Evolutionary conservation across 192 early-diverging fungal species (phyloP).

Genomic region (Backusella circina): DNA sequence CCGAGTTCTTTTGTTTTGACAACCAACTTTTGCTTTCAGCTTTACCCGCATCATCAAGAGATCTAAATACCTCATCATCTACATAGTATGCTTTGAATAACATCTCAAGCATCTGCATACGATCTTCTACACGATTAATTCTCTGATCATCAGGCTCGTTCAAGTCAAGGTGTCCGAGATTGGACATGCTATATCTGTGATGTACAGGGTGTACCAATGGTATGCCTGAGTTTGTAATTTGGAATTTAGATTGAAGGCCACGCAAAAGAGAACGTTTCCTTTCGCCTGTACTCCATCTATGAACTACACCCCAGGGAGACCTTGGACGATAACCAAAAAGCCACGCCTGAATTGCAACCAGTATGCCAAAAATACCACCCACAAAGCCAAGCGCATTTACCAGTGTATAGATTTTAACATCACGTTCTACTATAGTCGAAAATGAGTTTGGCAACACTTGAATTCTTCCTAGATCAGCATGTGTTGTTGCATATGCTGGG

Average conservation of each 20-base stretch:
- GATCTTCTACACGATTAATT: constrained; percentile 11
- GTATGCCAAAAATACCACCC: constrained; percentile 26
- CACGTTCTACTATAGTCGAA: not conserved
- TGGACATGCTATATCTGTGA: not conserved
- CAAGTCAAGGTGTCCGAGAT: not conserved
- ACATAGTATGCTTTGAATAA: constrained; percentile 26
- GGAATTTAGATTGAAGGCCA: constrained; percentile 12
- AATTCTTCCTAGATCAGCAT: constrained; percentile 14
- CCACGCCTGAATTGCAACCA: constrained; percentile 26
- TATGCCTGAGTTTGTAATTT: constrained; percentile 7
- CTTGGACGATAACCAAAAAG: constrained; percentile 29
- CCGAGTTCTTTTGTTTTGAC: not conserved
- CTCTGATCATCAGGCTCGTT: constrained; percentile 15
- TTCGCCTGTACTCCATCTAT: constrained; percentile 30
- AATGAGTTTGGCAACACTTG: constrained; percentile 10
- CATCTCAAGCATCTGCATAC: constrained; percentile 17
- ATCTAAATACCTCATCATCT: constrained; percentile 21
- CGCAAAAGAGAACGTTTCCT: constrained; percentile 19
- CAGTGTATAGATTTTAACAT: constrained; percentile 22
- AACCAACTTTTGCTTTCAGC: not conserved
- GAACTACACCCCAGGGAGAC: constrained; percentile 32
- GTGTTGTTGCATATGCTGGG: not conserved
- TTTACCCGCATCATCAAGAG: constrained; percentile 6
- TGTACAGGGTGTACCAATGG: constrained; percentile 21
- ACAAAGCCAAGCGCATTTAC: constrained; percentile 28